phyloP scores from a whole-genome alignment of 768 basidiomycete species.

The Trametes meyenii region DNA sequence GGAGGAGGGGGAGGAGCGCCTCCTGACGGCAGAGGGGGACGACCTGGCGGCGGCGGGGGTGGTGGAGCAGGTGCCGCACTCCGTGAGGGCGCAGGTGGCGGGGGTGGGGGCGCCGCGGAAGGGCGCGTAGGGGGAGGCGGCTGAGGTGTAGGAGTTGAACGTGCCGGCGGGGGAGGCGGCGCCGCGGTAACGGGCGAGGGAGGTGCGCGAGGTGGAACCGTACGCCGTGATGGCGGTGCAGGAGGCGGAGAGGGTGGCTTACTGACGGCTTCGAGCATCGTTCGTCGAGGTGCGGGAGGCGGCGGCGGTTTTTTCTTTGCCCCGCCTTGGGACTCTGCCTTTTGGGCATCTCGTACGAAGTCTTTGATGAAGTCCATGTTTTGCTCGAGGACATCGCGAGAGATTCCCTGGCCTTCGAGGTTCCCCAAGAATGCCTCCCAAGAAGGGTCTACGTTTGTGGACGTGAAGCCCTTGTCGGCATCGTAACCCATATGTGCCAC shows the following conservation, averaged over 20 bases:
- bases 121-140: slow-evolving; percentile 30
- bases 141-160: slow-evolving; percentile 33
- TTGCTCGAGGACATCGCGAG: slow-evolving; percentile 65
- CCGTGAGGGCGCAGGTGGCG: slow-evolving; percentile 36
- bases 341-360: slow-evolving; percentile 63
- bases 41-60: slow-evolving; percentile 40
- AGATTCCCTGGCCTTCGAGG: slow-evolving; percentile 67
- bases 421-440: slow-evolving; percentile 77
- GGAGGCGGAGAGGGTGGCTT: slow-evolving; percentile 55
- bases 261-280: slow-evolving; percentile 26
- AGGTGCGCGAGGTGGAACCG: slow-evolving; percentile 36
- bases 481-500: slow-evolving; percentile 97
- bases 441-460: slow-evolving; percentile 84
- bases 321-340: slow-evolving; percentile 19
- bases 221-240: slow-evolving; percentile 43
- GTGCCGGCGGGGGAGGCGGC: slow-evolving; percentile 32
- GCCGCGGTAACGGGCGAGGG: slow-evolving; percentile 37
- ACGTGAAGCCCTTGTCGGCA: slow-evolving; percentile 81
- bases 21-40: slow-evolving; percentile 31
- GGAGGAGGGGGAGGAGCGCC: slow-evolving; percentile 39
- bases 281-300: slow-evolving; percentile 44
- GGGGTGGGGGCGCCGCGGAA: slow-evolving; percentile 38
- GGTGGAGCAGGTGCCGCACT: slow-evolving; percentile 36
- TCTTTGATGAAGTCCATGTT: slow-evolving; percentile 91
- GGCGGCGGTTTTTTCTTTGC: slow-evolving; percentile 39